Evolutionary conservation across 2,329 filamentous ascomycete genomes (phyloP), one percentile per base, ranked within the genome.

Genomic region (Ophiocordyceps sinensis): DNA sequence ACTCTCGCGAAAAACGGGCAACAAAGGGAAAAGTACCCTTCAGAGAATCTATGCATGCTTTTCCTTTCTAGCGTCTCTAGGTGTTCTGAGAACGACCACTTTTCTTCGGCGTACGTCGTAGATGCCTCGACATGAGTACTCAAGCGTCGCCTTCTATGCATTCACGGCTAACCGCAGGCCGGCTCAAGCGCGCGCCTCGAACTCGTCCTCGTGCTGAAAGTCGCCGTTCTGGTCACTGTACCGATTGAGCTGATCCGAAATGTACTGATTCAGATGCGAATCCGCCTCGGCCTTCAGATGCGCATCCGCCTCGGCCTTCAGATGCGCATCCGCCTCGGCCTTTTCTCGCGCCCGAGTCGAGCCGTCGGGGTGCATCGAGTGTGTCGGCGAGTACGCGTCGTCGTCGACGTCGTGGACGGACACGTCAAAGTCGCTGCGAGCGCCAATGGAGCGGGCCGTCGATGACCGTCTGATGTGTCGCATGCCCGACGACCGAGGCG

Each of bases 391-490:
- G 28, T 46, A 56, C 1, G 40, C 51, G 38, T 63, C 60, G 17
- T 62, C 60, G 13, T 71, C 64, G 12, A 64, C 59, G 9, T 63
- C 71, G 44, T 70, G 68, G 36, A 62, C 49, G 19, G 69, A 67
- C 3, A 58, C 58, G 41, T 75, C 73, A 56, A 82, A 94, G 61
- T 94, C 87, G 56, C 84, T 91, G 41, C 86, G 77, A 41, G 78
- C 77, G 30, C 85, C 84, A 43, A 96, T 87, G 38, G 85, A 93
- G 34, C 89, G 78, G 36, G 77, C 77, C 0, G 85, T 88, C 5
- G 86, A 89, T 5, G 84, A 87, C 42, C 86, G 79, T 31, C 85
- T 80, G 51, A 89, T 68, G 15, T 68, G 66, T 17, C 71, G 71
- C 49, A 66, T 70, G 21, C 54, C 57, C 4, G 60, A 49, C 5